Evolutionary conservation across 345 rosid genomes (phyloP), one percentile per base, ranked within the genome.

Genomic region (Adansonia digitata): DNA sequence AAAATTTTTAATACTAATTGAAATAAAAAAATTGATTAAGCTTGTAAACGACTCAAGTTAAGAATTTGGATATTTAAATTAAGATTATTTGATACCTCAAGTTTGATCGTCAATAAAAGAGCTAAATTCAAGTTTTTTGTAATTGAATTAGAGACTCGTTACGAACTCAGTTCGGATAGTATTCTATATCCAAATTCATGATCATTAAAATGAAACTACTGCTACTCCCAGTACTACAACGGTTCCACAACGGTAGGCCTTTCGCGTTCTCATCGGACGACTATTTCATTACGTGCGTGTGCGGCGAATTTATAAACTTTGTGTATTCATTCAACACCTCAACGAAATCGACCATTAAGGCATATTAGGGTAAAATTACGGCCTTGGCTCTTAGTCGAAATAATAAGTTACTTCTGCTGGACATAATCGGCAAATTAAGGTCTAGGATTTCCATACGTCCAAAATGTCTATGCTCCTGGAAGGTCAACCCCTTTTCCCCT

Each of bases 391-490:
- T 94, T 70, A 87, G 92, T 80, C 97, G 97, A 67, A 72, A 88
- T 29, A 87, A 91, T 78, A 91, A 88, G 81, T 53, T 94, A 39
- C 88, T 94, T 87, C 92, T 48, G 88, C 95, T 26, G 94, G 92
- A 11, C 97, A 91, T 77, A 92, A 97, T 76, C 83, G 94, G 72
- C 95, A 88, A 74, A n/a, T n/a, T n/a, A n/a, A n/a, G n/a, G n/a
- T n/a, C n/a, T n/a, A n/a, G n/a, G n/a, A n/a, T n/a, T n/a, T 91
- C 92, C 74, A 85, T 55, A 91, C 89, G 14, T 72, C 80, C 71
- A n/a, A 91, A 90, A 81, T 88, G 97, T 69, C 72, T 88, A 29
- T 94, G 97, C 49, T 86, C 97, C 35, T 94, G 97, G 98, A 91
- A 92, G 97, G 97, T 92, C 74, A 46, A 42, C 39, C 53, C 12